These are phyloP conservation scores for Salix brachista DNA, from an alignment of 345 rosid genomes.

Conservation along the genomic window DNA sequence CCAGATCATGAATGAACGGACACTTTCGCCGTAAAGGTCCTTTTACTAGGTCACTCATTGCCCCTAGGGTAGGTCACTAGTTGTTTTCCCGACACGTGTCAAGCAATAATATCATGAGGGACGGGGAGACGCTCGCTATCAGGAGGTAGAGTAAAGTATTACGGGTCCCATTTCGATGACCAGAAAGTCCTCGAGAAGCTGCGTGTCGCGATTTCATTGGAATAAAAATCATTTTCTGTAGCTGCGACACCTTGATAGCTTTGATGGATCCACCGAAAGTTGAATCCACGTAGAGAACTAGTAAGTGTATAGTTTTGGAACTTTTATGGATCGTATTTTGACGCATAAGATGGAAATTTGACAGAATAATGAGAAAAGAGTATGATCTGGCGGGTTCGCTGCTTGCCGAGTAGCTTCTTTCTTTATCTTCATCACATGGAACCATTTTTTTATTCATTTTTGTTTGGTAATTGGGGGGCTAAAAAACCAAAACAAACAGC, in stretches of 20 bases:
- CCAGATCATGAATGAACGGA: not conserved
- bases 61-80: not conserved
- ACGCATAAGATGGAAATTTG: not conserved
- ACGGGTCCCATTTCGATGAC: not conserved
- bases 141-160: not conserved
- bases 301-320: not conserved
- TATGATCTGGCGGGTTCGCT: slow-evolving; percentile 4
- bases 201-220: slow-evolving; percentile 6
- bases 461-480: no score
- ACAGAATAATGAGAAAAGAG: not conserved
- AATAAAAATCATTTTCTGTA: not conserved
- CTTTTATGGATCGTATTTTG: no score
- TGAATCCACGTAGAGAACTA: slow-evolving; percentile 9
- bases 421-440: slow-evolving; percentile 16
- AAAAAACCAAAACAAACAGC: no score
- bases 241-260: not conserved
- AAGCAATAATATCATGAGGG: not conserved
- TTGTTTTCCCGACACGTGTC: not conserved
- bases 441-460: no score
- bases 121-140: not conserved
- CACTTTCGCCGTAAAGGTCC: not conserved
- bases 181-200: not conserved
- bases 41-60: slow-evolving; percentile 6
- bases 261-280: slow-evolving; percentile 24
- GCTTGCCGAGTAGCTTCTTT: slow-evolving; percentile 20